Evolutionary conservation across 768 basidiomycete species (phyloP), one percentile per base, ranked within the genome.

Genomic region (Xerocomellus intermedius): DNA sequence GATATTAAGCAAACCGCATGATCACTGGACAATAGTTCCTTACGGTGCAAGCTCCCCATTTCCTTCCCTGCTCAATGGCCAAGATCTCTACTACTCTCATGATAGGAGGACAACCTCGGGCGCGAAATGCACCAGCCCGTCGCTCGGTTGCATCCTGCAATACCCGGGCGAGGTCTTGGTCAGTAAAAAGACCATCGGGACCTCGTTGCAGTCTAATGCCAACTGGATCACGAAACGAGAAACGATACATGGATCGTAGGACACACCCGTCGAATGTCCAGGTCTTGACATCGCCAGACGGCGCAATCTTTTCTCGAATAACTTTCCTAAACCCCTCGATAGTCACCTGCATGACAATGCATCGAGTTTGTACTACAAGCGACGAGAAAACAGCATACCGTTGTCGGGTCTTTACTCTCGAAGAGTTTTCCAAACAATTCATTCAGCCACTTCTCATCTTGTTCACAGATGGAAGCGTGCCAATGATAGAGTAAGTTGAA

Each of bases 41-140:
- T 61, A 83, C 88, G 16, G 85, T 86, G 66, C 88, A 91, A n/a
- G 76, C 75, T 19, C 84, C 85, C 87, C 88, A 91, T 19, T 64
- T 73, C 56, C 89, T 75, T 30, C 81, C 78, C 65, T 86, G 84
- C 58, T 83, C 73, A 16, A 91, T 90, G 2, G 81, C 81, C 66
- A 91, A 71, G 6, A 89, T 73, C 64, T 92, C 89, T 16, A 91
- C 77, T 30, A 85, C 73, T 30, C 82, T 82, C 64, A 91, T 74
- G 24, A 77, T 80, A 48, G 81, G 78, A 0, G 89, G 89, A 46
- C 79, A 85, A 8, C 86, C 84, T n/a, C 84, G 77, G 7, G 89
- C 88, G 52, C 78, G 76, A 72, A 82, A 91, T 1, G 87, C 81
- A 24, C 80, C 79, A 0, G 88, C 86, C 10, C 76, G 72, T 28